These are phyloP conservation scores for Ceratocystis ficicola DNA, from an alignment of 2,329 filamentous ascomycete species.

Conservation along the genomic window DNA sequence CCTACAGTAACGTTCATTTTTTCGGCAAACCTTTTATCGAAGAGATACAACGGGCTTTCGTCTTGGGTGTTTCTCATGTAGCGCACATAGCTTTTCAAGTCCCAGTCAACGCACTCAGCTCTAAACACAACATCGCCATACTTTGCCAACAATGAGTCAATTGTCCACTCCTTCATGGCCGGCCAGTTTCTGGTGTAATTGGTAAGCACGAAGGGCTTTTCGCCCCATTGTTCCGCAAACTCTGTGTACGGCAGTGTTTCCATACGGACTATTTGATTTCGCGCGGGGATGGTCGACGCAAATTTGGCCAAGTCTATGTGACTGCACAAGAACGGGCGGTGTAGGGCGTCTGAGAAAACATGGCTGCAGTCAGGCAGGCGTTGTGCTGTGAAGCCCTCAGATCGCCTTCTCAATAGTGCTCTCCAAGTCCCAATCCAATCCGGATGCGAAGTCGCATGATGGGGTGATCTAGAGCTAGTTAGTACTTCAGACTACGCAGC, in stretches of 20 bases:
- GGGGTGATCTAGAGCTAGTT: constrained; percentile 25
- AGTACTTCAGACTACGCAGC: not conserved
- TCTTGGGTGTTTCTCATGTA: constrained; percentile 74
- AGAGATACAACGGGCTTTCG: constrained; percentile 85
- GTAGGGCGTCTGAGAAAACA: constrained; percentile 80
- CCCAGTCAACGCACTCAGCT: constrained; percentile 90
- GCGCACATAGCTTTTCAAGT: constrained; percentile 61
- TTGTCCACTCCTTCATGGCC: constrained; percentile 60
- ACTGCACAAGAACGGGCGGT: constrained; percentile 82
- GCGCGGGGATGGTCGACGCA: constrained; percentile 54
- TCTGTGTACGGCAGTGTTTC: constrained; percentile 56
- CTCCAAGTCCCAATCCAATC: constrained; percentile 49
- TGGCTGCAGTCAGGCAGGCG: constrained; percentile 56
- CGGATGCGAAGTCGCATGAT: not conserved
- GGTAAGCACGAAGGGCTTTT: constrained; percentile 77
- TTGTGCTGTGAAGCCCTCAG: constrained; percentile 33
- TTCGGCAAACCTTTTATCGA: constrained; percentile 73
- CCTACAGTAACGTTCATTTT: constrained; percentile 68
- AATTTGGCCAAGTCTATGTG: constrained; percentile 58
- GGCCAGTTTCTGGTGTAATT: constrained; percentile 72
- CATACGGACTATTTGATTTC: constrained; percentile 62
- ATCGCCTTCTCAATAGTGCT: constrained; percentile 56
- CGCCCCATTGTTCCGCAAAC: constrained; percentile 64
- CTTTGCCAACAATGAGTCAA: constrained; percentile 50
- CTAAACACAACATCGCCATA: constrained; percentile 62